These are phyloP conservation scores for Baorangia bicolor DNA, from an alignment of 768 basidiomycete species.

Conservation along the genomic window DNA sequence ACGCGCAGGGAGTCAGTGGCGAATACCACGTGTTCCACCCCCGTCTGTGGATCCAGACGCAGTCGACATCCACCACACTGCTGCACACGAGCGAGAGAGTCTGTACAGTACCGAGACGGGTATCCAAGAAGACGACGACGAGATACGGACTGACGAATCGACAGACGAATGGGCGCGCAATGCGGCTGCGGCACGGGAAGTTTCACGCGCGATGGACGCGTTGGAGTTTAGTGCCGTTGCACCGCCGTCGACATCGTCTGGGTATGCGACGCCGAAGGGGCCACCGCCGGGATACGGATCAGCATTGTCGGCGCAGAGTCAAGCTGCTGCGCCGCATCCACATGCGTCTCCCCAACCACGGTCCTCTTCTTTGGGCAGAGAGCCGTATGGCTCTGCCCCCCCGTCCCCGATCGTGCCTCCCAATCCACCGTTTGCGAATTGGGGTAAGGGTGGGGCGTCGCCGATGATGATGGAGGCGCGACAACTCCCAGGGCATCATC, in stretches of 20 bases:
- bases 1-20: constrained; percentile 25
- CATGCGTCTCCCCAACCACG: neutral
- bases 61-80: neutral
- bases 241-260: constrained; percentile 6
- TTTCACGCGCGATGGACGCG: constrained; percentile 63
- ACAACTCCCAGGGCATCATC: neutral
- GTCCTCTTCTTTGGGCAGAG: constrained; percentile 3
- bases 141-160: constrained; percentile 22
- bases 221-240: constrained; percentile 41
- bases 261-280: constrained; percentile 17
- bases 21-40: constrained; percentile 39
- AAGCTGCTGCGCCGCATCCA: neutral
- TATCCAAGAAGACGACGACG: constrained; percentile 26
- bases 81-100: constrained; percentile 7
- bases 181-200: constrained; percentile 67
- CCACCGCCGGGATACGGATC: constrained; percentile 11
- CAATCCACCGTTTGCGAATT: constrained; percentile 40
- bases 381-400: constrained; percentile 22
- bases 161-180: constrained; percentile 57
- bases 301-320: neutral
- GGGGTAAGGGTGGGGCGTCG: constrained; percentile 15
- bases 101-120: neutral
- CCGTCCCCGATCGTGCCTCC: constrained; percentile 36
- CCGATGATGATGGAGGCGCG: constrained; percentile 9
- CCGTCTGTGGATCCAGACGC: constrained; percentile 34